Conservation (phyloP, 2,329 filamentous ascomycete species). For the Scedosporium dehoogii region DNA sequence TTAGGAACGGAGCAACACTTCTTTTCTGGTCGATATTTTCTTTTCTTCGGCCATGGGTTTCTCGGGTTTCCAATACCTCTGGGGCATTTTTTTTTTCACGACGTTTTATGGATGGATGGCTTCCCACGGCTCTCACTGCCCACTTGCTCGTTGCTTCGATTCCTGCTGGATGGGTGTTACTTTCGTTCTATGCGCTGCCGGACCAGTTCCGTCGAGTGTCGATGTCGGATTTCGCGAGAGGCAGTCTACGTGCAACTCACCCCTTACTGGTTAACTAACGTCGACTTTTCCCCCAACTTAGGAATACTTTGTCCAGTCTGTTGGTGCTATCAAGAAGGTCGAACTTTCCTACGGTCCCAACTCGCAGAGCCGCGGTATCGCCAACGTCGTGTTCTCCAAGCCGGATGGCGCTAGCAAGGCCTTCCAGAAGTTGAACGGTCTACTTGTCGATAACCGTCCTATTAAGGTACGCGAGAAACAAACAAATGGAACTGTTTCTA, state of each 20-base stretch:
- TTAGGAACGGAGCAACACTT: background rate
- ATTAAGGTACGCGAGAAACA: conserved; percentile 66
- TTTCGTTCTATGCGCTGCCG: background rate
- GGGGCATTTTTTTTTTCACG: background rate
- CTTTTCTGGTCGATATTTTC: background rate
- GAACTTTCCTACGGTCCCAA: conserved; percentile 88
- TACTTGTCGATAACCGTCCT: conserved; percentile 79
- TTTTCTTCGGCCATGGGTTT: background rate
- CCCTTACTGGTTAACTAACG: conserved; percentile 51
- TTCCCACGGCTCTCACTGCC: conserved; percentile 1
- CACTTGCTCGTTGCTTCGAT: conserved; percentile 3
- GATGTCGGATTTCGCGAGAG: conserved; percentile 19
- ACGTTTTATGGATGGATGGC: background rate
- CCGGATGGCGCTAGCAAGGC: conserved; percentile 76
- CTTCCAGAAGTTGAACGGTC: conserved; percentile 72
- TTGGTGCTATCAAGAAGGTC: conserved; percentile 85
- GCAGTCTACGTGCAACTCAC: conserved; percentile 9
- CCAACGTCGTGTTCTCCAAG: conserved; percentile 78
- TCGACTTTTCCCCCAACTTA: conserved; percentile 49
- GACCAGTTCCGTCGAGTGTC: conserved; percentile 20
- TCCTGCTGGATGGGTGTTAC: background rate
- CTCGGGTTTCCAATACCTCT: background rate
- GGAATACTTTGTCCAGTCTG: conserved; percentile 89
- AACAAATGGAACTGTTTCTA: background rate
- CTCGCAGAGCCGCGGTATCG: conserved; percentile 83